Base-by-base conservation (phyloP, 345 rosid species). In the Heritiera fomes region DNA sequence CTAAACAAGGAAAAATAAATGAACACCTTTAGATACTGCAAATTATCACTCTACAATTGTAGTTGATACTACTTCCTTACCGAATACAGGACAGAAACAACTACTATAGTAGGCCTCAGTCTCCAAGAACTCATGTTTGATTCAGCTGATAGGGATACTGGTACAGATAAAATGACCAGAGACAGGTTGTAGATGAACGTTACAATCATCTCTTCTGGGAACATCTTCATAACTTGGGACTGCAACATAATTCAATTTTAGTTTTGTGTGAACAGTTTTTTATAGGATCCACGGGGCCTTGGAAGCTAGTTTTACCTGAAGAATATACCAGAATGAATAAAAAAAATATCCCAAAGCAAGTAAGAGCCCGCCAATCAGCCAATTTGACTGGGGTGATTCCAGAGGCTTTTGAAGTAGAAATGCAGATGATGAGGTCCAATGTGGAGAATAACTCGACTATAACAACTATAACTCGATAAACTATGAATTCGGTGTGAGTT, bases 311-410 rank as follows among this genome's bases (percentile, higher is more conserved):
- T 30, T 62, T 83, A 95, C 99, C 98, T 88, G 93, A 84, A 95
- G 89, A 78, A 95, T 92, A 86, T 90, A 92, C 94, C 94, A 93
- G 7, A 95, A 63, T 3, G 99, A 92, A 73, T 85, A 77, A 7
- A 88, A 83, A 38, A 91, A 82, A 59, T 91, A 90, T 79, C 88
- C 93, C 1, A 66, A 10, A 7, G 79, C 55, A 13, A 82, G 79
- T 3, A 82, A 64, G 61, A 77, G 40, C 7, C 86, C 83, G 38
- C 87, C 87, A 40, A 74, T 13, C 8, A 81, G 9, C 88, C 86
- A 85, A 38, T 73, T 40, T 10, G 81, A 75, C 12, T 71, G 64
- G 6, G 84, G 23, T 43, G 84, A 63, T 18, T 10, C 59, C 6
- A 49, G 20, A 50, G 58, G 60, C 28, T 1, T 8, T 5, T 63